Conservation (phyloP, 352 stramenopile genomes). For the Nothophytophthora sp. region DNA sequence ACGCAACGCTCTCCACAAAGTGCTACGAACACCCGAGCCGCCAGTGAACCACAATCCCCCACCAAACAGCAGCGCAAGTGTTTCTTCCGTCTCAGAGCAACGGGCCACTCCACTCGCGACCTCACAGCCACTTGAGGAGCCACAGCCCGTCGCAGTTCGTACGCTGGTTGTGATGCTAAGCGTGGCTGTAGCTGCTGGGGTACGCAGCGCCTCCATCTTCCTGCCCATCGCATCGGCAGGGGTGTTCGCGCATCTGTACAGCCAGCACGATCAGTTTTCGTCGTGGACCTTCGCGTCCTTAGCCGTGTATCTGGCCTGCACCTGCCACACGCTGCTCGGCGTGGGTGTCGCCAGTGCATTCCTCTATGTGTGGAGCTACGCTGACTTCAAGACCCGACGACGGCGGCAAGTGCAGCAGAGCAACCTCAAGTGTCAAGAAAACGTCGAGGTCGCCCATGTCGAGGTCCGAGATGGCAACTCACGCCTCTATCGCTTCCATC, state of each 20-base stretch:
- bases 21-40: too few relatives aligned
- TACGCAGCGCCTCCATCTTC: constrained; percentile 46
- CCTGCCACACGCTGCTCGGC: constrained; percentile 44
- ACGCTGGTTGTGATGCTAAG: constrained; percentile 35
- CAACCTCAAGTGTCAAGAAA: constrained; percentile 27
- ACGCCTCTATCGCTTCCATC: not conserved
- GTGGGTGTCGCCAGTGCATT: constrained; percentile 33
- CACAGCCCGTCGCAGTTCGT: constrained; percentile 9
- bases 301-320: constrained; percentile 37
- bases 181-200: constrained; percentile 33
- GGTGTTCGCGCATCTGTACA: constrained; percentile 32
- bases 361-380: constrained; percentile 61
- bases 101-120: constrained; percentile 1
- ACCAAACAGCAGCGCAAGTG: not conserved
- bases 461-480: too few relatives aligned
- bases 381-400: constrained; percentile 42
- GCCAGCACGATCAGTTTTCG: constrained; percentile 27
- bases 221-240: constrained; percentile 56
- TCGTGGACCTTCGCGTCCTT: constrained; percentile 33
- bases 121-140: not conserved
- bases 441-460: constrained; percentile 19
- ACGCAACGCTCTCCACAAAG: too few relatives aligned
- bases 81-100: too few relatives aligned
- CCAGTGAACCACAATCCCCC: too few relatives aligned
- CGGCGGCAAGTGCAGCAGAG: constrained; percentile 21